Base-by-base conservation (phyloP, 2,329 filamentous ascomycete species). In the Sarocladium oryzae region DNA sequence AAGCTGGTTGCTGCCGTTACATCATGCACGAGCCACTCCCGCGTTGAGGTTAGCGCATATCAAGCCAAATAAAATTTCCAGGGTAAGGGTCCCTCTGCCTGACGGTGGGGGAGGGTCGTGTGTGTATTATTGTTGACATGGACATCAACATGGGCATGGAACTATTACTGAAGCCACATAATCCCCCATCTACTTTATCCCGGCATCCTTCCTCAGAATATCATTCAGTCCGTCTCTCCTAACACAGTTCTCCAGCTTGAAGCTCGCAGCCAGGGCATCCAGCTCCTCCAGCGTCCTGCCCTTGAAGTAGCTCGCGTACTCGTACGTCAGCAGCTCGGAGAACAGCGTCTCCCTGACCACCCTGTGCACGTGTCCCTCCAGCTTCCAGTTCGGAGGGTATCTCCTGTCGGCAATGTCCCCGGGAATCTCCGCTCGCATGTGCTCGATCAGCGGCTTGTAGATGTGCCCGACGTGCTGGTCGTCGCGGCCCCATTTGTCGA, bases 171-270 rank as follows among this genome's bases (percentile, higher is more conserved):
- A n/a, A n/a, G n/a, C n/a, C n/a, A n/a, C n/a, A n/a, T n/a, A n/a
- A n/a, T n/a, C n/a, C n/a, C n/a, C n/a, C n/a, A n/a, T n/a, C 32
- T 36, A 37, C 32, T 37, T 49, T 32, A 49, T 49, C 32, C 46
- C 46, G 7, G 46, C 46, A 28, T 49, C 46, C 20, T 49, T 49
- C 16, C 66, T 66, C 56, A 81, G 56, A 35, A 76, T 69, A 54
- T 71, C 66, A 58, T 81, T 82, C 58, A 81, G 55, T 5, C 68
- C 69, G 21, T 75, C 69, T 26, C 79, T 63, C 58, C 74, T 70
- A 43, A 76, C 55, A 57, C 78, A 82, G 33, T 77, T 69, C 51
- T 81, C 76, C 55, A 79, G 73, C 50, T 69, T 69, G 60, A 81
- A 83, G 53, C 62, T 66, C 8, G 61, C 66, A 1, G 76, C 76